Evolutionary conservation across 2,329 filamentous ascomycete genomes (phyloP), one percentile per base, ranked within the genome.

Genomic region (Claviceps africana): DNA sequence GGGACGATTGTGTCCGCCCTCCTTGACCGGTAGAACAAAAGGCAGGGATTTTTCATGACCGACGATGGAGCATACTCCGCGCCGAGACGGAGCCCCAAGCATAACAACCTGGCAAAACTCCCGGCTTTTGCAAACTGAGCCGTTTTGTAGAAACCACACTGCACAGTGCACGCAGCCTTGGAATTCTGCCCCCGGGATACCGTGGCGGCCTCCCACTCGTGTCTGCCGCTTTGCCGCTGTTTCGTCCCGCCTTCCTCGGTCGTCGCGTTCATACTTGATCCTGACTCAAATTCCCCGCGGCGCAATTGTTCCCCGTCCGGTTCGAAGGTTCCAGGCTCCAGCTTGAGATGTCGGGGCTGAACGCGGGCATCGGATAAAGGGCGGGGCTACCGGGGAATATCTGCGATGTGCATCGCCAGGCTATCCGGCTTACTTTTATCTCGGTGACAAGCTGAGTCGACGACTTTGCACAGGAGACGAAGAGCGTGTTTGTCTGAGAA

Each of bases 301-400:
- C 10, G 31, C 31, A 33, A 8, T 33, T 33, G 31, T 25, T 21
- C 47, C 35, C 19, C 21, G 17, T 49, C 31, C 46, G 11, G 33
- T 31, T 28, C 35, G 13, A 11, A 33, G 31, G 31, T 33, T 33
- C 31, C 22, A 47, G 21, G n/a, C n/a, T n/a, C n/a, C n/a, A n/a
- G n/a, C n/a, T n/a, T n/a, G n/a, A n/a, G n/a, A 11, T 39, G 45
- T 52, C 45, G 51, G 46, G 51, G 39, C 40, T 49, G 46, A 52
- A 39, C 30, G 37, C 22, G 30, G 10, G 22, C 30, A 30, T 44
- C 22, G 15, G 51, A 21, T 31, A 49, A 25, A 19, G 35, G 31
- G 40, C 40, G 31, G 45, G 45, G 39, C 39, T 39, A 21, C 25
- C 19, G 25, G 19, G 25, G 44, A 35, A 48, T 43, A 48, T 25